phyloP scores from a whole-genome alignment of 139 green algal species.

The Picochlorum sp. region DNA sequence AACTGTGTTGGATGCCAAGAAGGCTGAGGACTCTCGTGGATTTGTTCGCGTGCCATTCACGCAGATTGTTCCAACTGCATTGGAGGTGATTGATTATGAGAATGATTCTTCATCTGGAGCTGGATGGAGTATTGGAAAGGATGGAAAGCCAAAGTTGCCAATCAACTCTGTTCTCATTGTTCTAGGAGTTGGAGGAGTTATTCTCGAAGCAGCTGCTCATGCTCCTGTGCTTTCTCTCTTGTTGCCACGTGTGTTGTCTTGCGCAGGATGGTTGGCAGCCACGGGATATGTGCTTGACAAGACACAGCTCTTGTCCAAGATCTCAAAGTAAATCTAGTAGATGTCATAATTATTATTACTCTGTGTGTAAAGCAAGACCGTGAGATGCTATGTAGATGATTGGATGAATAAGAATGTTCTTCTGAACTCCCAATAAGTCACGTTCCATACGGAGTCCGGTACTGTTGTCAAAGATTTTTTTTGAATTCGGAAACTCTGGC shows the following conservation, averaged over 20 bases:
- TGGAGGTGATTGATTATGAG: slow-evolving; percentile 47
- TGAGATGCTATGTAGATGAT: too few relatives aligned
- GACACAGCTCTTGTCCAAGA: slow-evolving; percentile 6
- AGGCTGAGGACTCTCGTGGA: slow-evolving; percentile 42
- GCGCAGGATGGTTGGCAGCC: slow-evolving; percentile 47
- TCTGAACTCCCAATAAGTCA: too few relatives aligned
- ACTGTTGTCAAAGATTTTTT: too few relatives aligned
- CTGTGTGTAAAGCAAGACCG: too few relatives aligned
- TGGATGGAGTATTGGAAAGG: slow-evolving; percentile 45
- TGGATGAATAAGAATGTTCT: too few relatives aligned
- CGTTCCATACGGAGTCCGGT: too few relatives aligned
- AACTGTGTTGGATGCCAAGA: slow-evolving; percentile 56
- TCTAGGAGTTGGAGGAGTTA: slow-evolving; percentile 49
- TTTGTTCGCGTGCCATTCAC: slow-evolving; percentile 53
- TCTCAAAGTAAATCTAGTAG: background rate
- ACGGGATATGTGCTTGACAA: slow-evolving; percentile 49
- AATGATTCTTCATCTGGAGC: slow-evolving; percentile 48
- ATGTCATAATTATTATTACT: too few relatives aligned
- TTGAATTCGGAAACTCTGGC: too few relatives aligned
- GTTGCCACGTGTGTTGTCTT: slow-evolving; percentile 51
- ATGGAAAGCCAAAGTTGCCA: slow-evolving; percentile 55
- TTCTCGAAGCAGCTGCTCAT: slow-evolving; percentile 53
- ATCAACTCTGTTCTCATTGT: slow-evolving; percentile 60
- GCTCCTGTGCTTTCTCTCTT: slow-evolving; percentile 51
- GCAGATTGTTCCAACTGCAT: slow-evolving; percentile 45